Evolutionary conservation across 495 filamentous ascomycete genomes (phyloP), one percentile per base, ranked within the genome.

Genomic region (Evernia prunastri): DNA sequence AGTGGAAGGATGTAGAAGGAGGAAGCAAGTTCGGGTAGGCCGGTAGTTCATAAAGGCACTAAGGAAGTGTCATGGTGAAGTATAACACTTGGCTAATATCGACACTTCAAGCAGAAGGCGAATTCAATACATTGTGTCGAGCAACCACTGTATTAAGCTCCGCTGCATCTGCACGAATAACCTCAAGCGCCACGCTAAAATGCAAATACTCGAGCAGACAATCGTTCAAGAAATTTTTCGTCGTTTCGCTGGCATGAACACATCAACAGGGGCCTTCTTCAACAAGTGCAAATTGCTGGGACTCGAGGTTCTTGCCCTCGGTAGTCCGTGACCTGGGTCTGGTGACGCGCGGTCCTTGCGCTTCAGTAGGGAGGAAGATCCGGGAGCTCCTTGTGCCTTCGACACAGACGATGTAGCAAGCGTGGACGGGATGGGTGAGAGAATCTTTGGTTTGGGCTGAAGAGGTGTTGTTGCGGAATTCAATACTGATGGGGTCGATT

Each of bases 171-270:
- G 13, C 17, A 15, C 10, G 25, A 27, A 49, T 23, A 8, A 49
- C 60, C 49, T 7, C 27, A 40, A 56, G 53, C 60, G 39, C 60
- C 49, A 42, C 35, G 49, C 23, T 56, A 11, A 43, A 27, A 40
- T 29, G 17, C 53, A 27, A 9, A 54, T 18, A 23, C 23, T 11
- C 42, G 13, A 15, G 10, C 35, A 18, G 15, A 17, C 10, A 9
- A n/a, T 40, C 42, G 11, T 15, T 66, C 53, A 66, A 47, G 31
- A 31, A 13, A 68, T 27, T 42, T 58, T 59, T 25, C 37, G 66
- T 31, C 58, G 58, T 60, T 69, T 71, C 20, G 61, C 27, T 31
- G 51, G 60, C 67, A 71, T 69, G 58, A 71, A 71, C 15, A 63
- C 54, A 42, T 69, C 64, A 13, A 60, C 67, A 9, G 67, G 60